Conservation (phyloP, 371 early-diverging fungal species). For the Mortierella polycephala region DNA sequence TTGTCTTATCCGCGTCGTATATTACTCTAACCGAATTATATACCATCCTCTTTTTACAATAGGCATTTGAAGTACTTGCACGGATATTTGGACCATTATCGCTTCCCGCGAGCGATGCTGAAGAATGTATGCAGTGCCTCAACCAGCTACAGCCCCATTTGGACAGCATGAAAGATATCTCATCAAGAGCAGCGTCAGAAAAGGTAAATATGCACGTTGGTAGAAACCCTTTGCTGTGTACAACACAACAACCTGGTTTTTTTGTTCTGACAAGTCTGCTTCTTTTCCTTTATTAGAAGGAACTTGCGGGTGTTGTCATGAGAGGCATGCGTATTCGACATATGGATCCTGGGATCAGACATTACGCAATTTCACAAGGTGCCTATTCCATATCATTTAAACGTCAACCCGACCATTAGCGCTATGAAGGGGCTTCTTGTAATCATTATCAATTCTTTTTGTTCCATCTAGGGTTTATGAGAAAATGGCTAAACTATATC, state of each 20-base stretch:
- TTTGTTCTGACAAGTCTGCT: background rate
- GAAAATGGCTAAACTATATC: constrained; percentile 29
- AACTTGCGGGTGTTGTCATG: constrained; percentile 20
- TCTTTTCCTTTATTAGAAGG: constrained; percentile 8
- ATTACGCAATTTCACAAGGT: constrained; percentile 34
- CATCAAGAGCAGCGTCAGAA: constrained; percentile 23
- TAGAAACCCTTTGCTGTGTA: too few species aligned
- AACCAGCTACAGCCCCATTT: constrained; percentile 10
- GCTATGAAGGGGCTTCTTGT: too few species aligned
- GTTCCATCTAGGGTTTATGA: constrained; percentile 25
- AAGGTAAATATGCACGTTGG: constrained; percentile 18
- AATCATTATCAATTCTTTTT: too few species aligned
- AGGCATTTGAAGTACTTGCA: constrained; percentile 27
- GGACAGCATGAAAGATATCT: constrained; percentile 1
- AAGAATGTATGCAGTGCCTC: constrained; percentile 26
- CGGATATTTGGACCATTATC: constrained; percentile 22
- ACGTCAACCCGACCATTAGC: background rate
- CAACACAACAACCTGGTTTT: too few species aligned
- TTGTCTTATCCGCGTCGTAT: background rate
- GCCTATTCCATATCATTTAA: background rate
- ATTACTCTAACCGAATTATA: background rate
- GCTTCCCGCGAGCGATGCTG: constrained; percentile 8
- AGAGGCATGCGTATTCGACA: background rate
- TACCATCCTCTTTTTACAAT: background rate
- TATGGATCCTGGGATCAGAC: constrained; percentile 10